A percentile compares a stretch with the other conserved stretches of the same genome.
Conservation (phyloP, 2,329 filamentous ascomycete species). For the Taxawa tesnikishii region DNA sequence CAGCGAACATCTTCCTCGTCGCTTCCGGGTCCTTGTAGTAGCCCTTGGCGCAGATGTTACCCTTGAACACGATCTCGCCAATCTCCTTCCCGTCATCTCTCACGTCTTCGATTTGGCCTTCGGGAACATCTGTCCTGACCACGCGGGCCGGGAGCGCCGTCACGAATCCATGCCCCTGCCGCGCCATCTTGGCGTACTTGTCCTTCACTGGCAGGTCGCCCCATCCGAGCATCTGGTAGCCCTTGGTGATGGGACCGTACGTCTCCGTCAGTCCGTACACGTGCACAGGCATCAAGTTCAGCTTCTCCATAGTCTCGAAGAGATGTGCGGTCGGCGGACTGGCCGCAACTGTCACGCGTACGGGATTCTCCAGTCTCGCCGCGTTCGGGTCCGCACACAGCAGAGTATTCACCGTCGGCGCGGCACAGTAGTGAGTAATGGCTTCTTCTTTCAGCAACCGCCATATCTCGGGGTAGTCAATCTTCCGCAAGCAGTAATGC, state of each 20-base stretch:
- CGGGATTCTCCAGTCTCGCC: constrained; percentile 49
- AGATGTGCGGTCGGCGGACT: constrained; percentile 81
- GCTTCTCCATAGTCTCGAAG: constrained; percentile 78
- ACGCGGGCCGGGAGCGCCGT: constrained; percentile 70
- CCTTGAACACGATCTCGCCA: constrained; percentile 73
- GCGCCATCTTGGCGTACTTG: constrained; percentile 79
- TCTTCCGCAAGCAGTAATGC: constrained; percentile 86
- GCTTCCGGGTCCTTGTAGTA: constrained; percentile 88
- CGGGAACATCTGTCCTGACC: constrained; percentile 60
- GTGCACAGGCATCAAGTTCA: constrained; percentile 85
- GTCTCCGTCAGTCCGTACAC: constrained; percentile 85
- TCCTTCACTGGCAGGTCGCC: constrained; percentile 60
- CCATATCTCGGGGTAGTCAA: constrained; percentile 93
- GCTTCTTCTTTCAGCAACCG: constrained; percentile 69
- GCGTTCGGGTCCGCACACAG: constrained; percentile 74
- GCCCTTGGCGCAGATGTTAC: constrained; percentile 83
- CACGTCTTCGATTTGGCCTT: constrained; percentile 56
- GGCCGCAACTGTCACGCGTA: constrained; percentile 84
- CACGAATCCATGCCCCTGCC: constrained; percentile 86
- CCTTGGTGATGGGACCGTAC: constrained; percentile 91
- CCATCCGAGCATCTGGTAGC: constrained; percentile 80
- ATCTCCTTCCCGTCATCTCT: constrained; percentile 60
- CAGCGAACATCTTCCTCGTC: constrained; percentile 74
- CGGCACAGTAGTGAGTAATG: constrained; percentile 92
- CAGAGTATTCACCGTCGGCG: constrained; percentile 90